These are phyloP conservation scores for Aspergillus ruber DNA, from an alignment of 2,329 filamentous ascomycete genomes.

Conservation along the genomic window DNA sequence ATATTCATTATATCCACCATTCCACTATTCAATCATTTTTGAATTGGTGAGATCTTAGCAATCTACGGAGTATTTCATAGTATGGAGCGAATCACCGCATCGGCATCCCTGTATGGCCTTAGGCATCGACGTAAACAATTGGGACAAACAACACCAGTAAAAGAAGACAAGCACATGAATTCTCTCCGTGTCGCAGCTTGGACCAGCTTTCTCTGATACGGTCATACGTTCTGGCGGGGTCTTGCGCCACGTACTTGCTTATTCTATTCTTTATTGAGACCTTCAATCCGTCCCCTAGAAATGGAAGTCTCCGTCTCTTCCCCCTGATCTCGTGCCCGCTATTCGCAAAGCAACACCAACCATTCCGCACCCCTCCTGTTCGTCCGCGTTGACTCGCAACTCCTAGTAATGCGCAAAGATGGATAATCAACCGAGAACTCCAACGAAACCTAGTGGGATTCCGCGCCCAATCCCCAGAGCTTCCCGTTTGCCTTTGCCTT, in stretches of 20 bases:
- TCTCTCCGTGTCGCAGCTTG: too few relatives aligned
- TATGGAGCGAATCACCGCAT: too few relatives aligned
- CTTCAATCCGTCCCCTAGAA: not conserved
- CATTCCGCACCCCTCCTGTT: not conserved
- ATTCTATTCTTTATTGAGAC: not conserved
- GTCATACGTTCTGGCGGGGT: not conserved
- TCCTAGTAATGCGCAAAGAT: conserved; percentile 15
- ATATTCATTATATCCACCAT: too few relatives aligned
- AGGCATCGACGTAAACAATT: too few relatives aligned
- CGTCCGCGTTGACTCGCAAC: not conserved
- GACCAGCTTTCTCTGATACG: too few relatives aligned
- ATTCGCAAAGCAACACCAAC: not conserved
- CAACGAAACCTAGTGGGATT: conserved; percentile 33
- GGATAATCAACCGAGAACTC: conserved; percentile 27
- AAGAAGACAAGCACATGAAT: too few relatives aligned
- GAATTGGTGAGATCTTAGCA: too few relatives aligned
- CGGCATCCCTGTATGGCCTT: too few relatives aligned
- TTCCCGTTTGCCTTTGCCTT: conserved; percentile 50
- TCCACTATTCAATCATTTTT: too few relatives aligned
- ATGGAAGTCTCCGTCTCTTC: not conserved
- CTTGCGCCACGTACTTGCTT: not conserved
- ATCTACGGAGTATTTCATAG: too few relatives aligned
- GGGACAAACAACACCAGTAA: too few relatives aligned
- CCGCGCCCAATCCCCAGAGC: conserved; percentile 46
- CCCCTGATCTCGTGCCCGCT: not conserved